Evolutionary conservation across 1,284 basidiomycete genomes (phyloP), one percentile per base, ranked within the genome.

Genomic region (Xerocomus minutiporus): DNA sequence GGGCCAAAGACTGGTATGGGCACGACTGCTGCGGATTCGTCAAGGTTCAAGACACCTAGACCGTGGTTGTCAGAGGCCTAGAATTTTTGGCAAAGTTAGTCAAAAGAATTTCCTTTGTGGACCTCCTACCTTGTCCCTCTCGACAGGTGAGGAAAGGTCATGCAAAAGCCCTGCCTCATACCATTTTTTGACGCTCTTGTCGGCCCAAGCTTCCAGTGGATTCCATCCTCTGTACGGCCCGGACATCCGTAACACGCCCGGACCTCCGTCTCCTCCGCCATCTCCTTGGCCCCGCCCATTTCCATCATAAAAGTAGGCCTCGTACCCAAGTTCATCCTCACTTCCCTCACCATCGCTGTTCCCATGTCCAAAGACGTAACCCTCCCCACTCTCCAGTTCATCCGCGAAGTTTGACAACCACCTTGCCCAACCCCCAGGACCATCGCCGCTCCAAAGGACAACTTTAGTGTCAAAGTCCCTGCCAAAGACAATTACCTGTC

Each of bases 381-480:
- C 88, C 52, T 95, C 92, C 3, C 93, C 92, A 46, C 75, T 83
- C 73, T 98, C 96, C 26, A 99, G 71, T 57, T 98, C 94, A 43
- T 99, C 96, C 3, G 86, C 93, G 65, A 98, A 96, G 46, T 77
- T 79, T n/a, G 93, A 85, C 36, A 99, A 73, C 90, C 94, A 99
- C 63, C 86, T 86, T 34, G 91, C 96, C 96, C 97, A 99, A 5
- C 96, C 96, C 11, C 83, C 86, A 35, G 82, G 78, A 15, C 95
- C 94, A 57, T 98, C 94, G 5, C 93, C 94, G 53, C 81, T 79
- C 84, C 88, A 95, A 48, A 98, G 77, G 32, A 98, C 96, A 39
- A 97, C 91, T 70, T 99, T 99, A 25, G 93, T 91, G 71, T 99
- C 96, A 71, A 99, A 97, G 68, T 99, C 96, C 49, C 96, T 82